A percentile compares a stretch with the other conserved stretches of the same genome.
These are phyloP conservation scores for Verticillium longisporum DNA, from an alignment of 2,329 filamentous ascomycete genomes.

Conservation along the genomic window DNA sequence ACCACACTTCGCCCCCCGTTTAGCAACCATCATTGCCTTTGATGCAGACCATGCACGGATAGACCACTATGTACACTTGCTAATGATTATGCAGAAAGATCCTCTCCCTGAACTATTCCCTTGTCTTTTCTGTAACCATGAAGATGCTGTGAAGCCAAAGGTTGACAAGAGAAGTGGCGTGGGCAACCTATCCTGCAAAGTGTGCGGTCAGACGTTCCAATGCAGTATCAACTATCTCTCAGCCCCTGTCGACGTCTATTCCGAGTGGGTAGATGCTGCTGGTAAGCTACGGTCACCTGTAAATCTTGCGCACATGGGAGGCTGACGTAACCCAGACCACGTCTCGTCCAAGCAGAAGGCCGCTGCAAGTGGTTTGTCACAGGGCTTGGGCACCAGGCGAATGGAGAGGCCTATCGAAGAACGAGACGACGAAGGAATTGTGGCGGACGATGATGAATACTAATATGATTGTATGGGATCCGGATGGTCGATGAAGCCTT, in stretches of 20 bases:
- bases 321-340: neutral
- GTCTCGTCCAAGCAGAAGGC: slow-evolving; percentile 1
- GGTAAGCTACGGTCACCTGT: slow-evolving; percentile 27
- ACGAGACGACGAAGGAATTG: slow-evolving; percentile 46
- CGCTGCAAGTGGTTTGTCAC: neutral
- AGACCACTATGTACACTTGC: neutral
- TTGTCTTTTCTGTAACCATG: slow-evolving; percentile 97
- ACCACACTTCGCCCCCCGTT: neutral
- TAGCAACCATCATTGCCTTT: no score
- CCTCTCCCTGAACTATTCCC: slow-evolving; percentile 79
- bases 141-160: slow-evolving; percentile 84
- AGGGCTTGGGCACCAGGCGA: neutral
- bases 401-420: slow-evolving; percentile 23
- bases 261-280: slow-evolving; percentile 92
- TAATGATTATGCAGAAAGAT: slow-evolving; percentile 45
- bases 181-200: slow-evolving; percentile 80
- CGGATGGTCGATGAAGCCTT: neutral
- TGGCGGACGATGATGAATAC: slow-evolving; percentile 50
- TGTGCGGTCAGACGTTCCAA: slow-evolving; percentile 91
- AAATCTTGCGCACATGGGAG: neutral
- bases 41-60: no score
- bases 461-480: slow-evolving; percentile 23
- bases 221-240: slow-evolving; percentile 90
- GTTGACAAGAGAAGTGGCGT: slow-evolving; percentile 89
- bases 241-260: slow-evolving; percentile 89